A percentile compares a stretch with the other conserved stretches of the same genome.
Conservation (phyloP, 225 moss, liverwort and hornwort genomes). For the Pleurozium schreberi region DNA sequence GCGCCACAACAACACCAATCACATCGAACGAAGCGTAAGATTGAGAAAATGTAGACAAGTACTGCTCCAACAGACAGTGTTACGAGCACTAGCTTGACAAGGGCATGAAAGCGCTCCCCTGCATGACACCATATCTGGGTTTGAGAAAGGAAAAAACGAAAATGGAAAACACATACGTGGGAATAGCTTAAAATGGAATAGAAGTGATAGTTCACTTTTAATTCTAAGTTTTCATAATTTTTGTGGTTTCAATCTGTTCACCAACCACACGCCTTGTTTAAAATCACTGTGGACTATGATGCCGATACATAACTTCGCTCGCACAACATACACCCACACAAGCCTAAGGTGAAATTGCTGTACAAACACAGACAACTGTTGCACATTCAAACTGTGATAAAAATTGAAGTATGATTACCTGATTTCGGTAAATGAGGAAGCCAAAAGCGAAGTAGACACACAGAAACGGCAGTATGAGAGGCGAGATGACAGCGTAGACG, state of each 20-base stretch:
- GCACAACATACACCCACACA: not conserved
- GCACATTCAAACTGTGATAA: not conserved
- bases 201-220: not conserved
- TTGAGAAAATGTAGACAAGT: not conserved
- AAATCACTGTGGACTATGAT: not conserved
- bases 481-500: slow-evolving; percentile 81
- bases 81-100: not conserved
- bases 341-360: not conserved
- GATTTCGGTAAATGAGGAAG: slow-evolving; percentile 80
- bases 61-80: not conserved
- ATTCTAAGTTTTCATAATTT: not conserved
- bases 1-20: not conserved
- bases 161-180: not conserved
- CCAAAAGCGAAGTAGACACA: slow-evolving; percentile 63
- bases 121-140: not conserved
- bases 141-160: not conserved
- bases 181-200: not conserved
- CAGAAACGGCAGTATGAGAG: slow-evolving; percentile 74
- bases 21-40: not conserved
- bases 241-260: not conserved
- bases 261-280: not conserved
- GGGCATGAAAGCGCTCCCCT: not conserved
- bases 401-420: slow-evolving; percentile 15
- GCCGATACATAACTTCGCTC: not conserved
- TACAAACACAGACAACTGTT: not conserved